phyloP scores from a whole-genome alignment of 768 basidiomycete species.

The Russula vinacea region DNA sequence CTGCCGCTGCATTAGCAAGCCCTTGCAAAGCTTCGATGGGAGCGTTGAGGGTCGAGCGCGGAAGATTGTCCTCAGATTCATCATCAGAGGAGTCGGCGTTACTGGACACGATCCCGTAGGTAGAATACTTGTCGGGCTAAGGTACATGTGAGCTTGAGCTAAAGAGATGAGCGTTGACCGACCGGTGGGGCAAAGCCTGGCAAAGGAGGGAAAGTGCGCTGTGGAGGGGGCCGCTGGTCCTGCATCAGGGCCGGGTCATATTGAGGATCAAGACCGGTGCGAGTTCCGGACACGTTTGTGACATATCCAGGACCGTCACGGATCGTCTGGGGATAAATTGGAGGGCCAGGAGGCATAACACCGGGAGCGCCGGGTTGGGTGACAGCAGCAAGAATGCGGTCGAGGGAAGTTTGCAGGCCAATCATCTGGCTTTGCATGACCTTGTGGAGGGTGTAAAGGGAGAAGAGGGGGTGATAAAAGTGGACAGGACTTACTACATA shows the following conservation, averaged over 20 bases:
- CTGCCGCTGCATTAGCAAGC: conserved; percentile 91
- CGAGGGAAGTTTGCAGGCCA: conserved; percentile 86
- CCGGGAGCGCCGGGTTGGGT: conserved; percentile 36
- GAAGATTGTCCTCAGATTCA: conserved; percentile 86
- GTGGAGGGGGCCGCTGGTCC: conserved; percentile 34
- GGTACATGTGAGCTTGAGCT: conserved; percentile 28
- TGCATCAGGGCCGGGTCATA: conserved; percentile 35
- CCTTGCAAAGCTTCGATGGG: conserved; percentile 95
- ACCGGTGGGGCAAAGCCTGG: conserved; percentile 92
- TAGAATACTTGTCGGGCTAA: conserved; percentile 85
- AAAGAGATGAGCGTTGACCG: conserved; percentile 35
- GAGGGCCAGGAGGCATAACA: conserved; percentile 34
- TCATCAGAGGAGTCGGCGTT: conserved; percentile 85
- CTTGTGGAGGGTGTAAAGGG: conserved; percentile 38
- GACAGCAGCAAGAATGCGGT: conserved; percentile 72
- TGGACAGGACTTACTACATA: conserved; percentile 57
- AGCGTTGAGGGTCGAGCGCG: conserved; percentile 78
- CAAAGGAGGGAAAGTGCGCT: conserved; percentile 69
- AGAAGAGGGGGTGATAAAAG: conserved; percentile 1
- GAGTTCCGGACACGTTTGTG: conserved; percentile 30
- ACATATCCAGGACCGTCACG: conserved; percentile 30
- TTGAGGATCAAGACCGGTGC: conserved; percentile 34
- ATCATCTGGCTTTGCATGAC: conserved; percentile 95
- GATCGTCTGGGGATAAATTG: conserved; percentile 27
- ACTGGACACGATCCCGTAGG: conserved; percentile 85